Evolutionary conservation across 345 rosid species (phyloP), one percentile per base, ranked within the genome.

Genomic region (Ceriops decandra): DNA sequence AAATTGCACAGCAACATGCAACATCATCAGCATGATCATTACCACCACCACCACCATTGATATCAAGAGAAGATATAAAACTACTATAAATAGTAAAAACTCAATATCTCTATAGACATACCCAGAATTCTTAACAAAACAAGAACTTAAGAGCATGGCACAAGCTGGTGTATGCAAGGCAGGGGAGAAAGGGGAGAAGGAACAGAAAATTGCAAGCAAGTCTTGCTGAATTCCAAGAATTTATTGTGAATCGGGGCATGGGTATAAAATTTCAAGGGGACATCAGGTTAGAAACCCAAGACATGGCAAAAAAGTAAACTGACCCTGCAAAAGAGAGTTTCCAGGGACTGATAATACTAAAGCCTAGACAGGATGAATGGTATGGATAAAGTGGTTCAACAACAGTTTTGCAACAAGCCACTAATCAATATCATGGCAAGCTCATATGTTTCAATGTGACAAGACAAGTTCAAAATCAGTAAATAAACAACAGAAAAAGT

Each of bases 1-100:
- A 60, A 68, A 67, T 70, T 70, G 65, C 70, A 75, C 33, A 32
- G 32, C 54, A 71, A 21, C 53, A n/a, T 54, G 59, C 53, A 67
- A 51, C 74, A 60, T 21, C 59, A 76, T 24, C 62, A 57, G 24
- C 19, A 51, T 8, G 28, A 56, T 56, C 59, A 56, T 27, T 27
- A 21, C 59, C 59, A 56, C 30, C 59, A 24, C 30, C 30, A 24
- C 30, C 30, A 9, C 26, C 59, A 56, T 56, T 27, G 28, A 21
- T 56, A 21, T 22, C 59, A 15, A 24, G 16, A 10, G 28, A 21
- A 53, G 57, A 8, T 22, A 22, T 21, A 22, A 56, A 56, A 56
- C 59, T 24, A 22, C 58, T 5, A 56, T 27, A n/a, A 7, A 63
- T 16, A 54, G 30, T 33, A 60, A 35, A 62, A 68, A 56, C 42